phyloP scores from a whole-genome alignment of 129 eudicot species.

The Solidago caesia region DNA sequence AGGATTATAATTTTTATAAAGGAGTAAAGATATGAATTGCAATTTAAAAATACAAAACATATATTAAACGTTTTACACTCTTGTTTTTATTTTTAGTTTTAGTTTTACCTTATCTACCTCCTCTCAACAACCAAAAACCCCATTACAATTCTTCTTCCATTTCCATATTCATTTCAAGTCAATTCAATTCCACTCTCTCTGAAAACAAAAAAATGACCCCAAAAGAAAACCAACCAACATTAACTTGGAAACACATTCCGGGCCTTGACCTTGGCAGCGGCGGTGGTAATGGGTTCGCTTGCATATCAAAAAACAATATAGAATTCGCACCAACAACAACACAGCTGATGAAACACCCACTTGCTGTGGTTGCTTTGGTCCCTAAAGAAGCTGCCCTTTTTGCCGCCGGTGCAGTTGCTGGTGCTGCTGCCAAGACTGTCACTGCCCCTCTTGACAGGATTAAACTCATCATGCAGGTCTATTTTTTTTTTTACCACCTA shows the following conservation, averaged over 20 bases:
- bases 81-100: too few relatives aligned
- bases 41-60: too few relatives aligned
- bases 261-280: slow-evolving; percentile 33
- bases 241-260: slow-evolving; percentile 46
- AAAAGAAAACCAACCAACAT: slow-evolving; percentile 26
- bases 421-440: slow-evolving; percentile 81
- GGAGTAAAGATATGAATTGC: too few relatives aligned
- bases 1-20: too few relatives aligned
- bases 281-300: slow-evolving; percentile 46
- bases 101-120: slow-evolving; percentile 16
- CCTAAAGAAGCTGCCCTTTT: slow-evolving; percentile 82
- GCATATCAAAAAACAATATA: slow-evolving; percentile 50
- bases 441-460: slow-evolving; percentile 95
- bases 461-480: slow-evolving; percentile 95
- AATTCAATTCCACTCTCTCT: slow-evolving; percentile 2
- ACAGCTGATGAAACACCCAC: slow-evolving; percentile 69
- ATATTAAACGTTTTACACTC: too few relatives aligned
- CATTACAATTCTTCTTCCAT: slow-evolving; percentile 2
- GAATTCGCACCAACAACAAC: slow-evolving; percentile 53
- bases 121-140: slow-evolving; percentile 1
- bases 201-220: slow-evolving; percentile 20
- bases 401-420: slow-evolving; percentile 91
- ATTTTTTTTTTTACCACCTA: background rate
- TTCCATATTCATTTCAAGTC: background rate
- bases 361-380: slow-evolving; percentile 64